Percentiles rank a stretch among this genome's conserved stretches.
phyloP scores from a whole-genome alignment of 306 rosid species.

The Trifolium dubium region DNA sequence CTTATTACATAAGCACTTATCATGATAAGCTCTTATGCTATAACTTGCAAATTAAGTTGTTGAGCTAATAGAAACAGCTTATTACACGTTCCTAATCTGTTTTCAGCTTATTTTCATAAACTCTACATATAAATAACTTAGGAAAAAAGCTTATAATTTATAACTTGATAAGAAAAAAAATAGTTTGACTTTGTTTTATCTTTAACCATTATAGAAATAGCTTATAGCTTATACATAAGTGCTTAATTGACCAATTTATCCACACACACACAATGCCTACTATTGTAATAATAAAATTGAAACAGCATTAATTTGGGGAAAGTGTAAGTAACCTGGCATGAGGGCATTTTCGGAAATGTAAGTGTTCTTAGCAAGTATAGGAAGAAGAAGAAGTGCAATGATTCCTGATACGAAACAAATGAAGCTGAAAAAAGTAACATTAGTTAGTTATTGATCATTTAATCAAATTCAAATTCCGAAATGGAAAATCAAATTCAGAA shows the following conservation, averaged over 20 bases:
- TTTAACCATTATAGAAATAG: too few relatives aligned
- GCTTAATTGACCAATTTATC: not conserved
- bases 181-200: too few relatives aligned
- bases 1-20: not conserved
- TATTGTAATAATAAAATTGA: not conserved
- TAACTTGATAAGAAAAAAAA: too few relatives aligned
- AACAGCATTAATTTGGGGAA: not conserved
- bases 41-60: too few relatives aligned
- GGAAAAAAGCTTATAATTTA: too few relatives aligned
- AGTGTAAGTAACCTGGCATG: conserved; percentile 76
- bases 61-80: too few relatives aligned
- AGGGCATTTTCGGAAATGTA: conserved; percentile 95
- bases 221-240: not conserved
- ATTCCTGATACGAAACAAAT: conserved; percentile 72
- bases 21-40: too few relatives aligned
- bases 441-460: not conserved
- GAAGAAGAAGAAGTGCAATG: conserved; percentile 81
- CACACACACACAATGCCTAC: not conserved
- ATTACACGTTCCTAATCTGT: too few relatives aligned
- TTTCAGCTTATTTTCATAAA: too few relatives aligned
- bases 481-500: not conserved
- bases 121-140: too few relatives aligned
- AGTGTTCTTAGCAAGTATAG: conserved; percentile 86
- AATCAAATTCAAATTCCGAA: not conserved
- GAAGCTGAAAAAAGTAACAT: conserved; percentile 49